phyloP scores from a whole-genome alignment of 805 yeast genomes.

The Starmerella sp. region DNA sequence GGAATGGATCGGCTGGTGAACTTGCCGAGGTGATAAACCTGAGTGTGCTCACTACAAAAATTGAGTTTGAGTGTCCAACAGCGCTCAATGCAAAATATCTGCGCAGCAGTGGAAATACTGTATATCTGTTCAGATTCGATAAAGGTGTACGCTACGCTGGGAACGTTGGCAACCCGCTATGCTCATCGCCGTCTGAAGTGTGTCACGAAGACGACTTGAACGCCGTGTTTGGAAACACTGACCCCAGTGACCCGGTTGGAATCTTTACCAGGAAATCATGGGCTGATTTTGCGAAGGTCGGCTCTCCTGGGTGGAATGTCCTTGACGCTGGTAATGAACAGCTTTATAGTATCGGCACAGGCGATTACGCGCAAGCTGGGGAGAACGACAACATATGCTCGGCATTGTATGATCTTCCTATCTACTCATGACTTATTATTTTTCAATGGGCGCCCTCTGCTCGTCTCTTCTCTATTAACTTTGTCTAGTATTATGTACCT shows the following conservation, averaged over 20 bases:
- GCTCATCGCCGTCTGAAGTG: neutral
- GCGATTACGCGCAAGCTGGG: neutral
- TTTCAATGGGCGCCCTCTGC: neutral
- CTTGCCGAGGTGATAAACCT: neutral
- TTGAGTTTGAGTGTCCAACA: neutral
- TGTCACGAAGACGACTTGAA: slow-evolving; percentile 4
- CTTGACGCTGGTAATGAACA: neutral
- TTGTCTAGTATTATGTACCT: neutral
- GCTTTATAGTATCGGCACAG: neutral
- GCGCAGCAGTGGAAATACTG: neutral
- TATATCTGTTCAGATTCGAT: neutral
- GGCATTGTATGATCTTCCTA: neutral
- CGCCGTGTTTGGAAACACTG: neutral
- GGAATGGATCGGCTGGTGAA: neutral
- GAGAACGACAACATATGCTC: neutral
- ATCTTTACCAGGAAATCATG: neutral
- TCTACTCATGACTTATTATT: neutral
- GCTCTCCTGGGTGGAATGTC: neutral
- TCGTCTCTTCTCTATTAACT: too few species aligned
- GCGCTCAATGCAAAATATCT: neutral
- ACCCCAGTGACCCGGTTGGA: neutral
- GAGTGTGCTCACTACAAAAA: neutral
- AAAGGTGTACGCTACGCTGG: neutral
- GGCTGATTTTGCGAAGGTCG: neutral
- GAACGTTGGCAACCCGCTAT: neutral